Conservation (phyloP, 805 yeast genomes). For the Candida golubevii region DNA sequence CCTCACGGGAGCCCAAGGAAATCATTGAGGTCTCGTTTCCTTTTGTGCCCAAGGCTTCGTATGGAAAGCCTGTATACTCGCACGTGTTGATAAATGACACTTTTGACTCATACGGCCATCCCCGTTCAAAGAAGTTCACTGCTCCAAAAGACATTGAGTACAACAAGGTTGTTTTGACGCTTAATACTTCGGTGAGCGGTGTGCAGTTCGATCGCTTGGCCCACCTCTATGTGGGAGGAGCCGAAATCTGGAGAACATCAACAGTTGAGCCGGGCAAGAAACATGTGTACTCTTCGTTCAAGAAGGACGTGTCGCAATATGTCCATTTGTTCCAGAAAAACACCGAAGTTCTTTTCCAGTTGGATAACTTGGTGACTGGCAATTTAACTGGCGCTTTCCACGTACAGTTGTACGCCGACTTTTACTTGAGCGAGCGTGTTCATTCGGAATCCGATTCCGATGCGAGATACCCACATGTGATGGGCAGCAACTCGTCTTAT, state of each 20-base stretch:
- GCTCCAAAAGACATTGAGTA: constrained; percentile 44
- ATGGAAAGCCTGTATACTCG: constrained; percentile 36
- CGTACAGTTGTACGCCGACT: constrained; percentile 48
- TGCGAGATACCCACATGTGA: neutral
- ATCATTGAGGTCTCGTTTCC: constrained; percentile 28
- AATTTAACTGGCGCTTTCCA: constrained; percentile 59
- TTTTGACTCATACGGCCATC: constrained; percentile 63
- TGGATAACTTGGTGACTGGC: constrained; percentile 55
- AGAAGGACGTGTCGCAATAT: constrained; percentile 64
- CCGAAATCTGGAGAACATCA: constrained; percentile 71
- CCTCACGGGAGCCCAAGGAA: constrained; percentile 10
- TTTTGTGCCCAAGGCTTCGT: constrained; percentile 17
- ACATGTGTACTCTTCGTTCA: constrained; percentile 42
- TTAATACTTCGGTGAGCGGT: constrained; percentile 55
- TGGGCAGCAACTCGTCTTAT: neutral
- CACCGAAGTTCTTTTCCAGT: constrained; percentile 47
- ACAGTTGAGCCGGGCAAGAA: constrained; percentile 58
- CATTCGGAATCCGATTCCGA: neutral
- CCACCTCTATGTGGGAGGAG: constrained; percentile 57
- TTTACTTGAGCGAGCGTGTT: constrained; percentile 27
- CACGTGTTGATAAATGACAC: constrained; percentile 40
- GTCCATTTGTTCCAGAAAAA: constrained; percentile 44
- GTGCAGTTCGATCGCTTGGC: constrained; percentile 59
- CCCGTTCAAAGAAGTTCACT: constrained; percentile 37
- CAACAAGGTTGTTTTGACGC: constrained; percentile 50